These are phyloP conservation scores for Escallonia rubra DNA, from an alignment of 129 eudicot species.

Conservation along the genomic window DNA sequence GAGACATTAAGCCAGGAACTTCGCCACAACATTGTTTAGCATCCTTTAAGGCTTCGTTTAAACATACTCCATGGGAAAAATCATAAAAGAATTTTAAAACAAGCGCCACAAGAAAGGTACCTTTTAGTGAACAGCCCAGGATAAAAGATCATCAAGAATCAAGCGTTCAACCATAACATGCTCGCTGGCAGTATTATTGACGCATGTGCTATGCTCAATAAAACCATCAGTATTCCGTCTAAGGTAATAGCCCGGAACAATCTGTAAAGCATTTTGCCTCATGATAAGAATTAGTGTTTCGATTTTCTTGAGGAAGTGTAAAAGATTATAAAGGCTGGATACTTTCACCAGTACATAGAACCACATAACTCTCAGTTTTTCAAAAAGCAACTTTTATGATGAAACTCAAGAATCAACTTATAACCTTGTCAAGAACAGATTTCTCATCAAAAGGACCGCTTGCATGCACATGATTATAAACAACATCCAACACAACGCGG, in stretches of 20 bases:
- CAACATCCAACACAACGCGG: constrained; percentile 92
- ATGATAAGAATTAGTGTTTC: not conserved
- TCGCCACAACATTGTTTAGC: too few species aligned
- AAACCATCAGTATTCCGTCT: constrained; percentile 75
- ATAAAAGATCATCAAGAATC: constrained; percentile 77
- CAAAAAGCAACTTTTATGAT: not conserved
- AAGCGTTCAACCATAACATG: constrained; percentile 96
- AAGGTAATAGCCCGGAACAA: constrained; percentile 95
- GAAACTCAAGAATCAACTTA: constrained; percentile 12
- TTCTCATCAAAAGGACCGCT: constrained; percentile 68
- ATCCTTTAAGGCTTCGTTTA: too few species aligned
- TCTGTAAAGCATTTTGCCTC: constrained; percentile 36
- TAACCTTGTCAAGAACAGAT: constrained; percentile 92
- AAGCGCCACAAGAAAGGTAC: constrained; percentile 19
- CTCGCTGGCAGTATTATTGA: constrained; percentile 93
- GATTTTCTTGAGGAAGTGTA: not conserved
- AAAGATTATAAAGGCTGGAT: not conserved
- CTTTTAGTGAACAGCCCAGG: constrained; percentile 92
- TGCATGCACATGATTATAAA: constrained; percentile 83
- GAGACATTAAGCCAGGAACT: too few species aligned
- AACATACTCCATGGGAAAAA: too few species aligned
- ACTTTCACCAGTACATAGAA: too few species aligned
- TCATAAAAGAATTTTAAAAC: not conserved
- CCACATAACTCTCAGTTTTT: too few species aligned
- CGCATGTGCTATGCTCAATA: constrained; percentile 80